Conservation (phyloP, 345 rosid species). For the Arabis hirsuta region DNA sequence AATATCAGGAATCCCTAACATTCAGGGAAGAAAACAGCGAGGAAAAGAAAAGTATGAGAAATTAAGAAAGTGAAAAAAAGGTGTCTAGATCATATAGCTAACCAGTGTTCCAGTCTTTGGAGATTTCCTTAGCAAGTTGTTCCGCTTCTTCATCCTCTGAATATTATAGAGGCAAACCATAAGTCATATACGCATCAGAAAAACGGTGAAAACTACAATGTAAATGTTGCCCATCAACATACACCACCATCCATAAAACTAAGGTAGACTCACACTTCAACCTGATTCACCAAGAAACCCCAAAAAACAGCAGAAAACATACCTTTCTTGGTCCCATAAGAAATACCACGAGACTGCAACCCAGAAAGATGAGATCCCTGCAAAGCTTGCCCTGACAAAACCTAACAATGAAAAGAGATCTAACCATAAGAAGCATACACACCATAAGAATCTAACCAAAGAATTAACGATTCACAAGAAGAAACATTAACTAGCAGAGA, state of each 20-base stretch:
- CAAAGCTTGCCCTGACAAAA: conserved; percentile 59
- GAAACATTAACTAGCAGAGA: background rate
- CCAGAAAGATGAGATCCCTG: conserved; percentile 55
- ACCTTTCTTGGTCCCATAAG: conserved; percentile 71
- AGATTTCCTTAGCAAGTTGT: conserved; percentile 85
- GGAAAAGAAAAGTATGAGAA: background rate
- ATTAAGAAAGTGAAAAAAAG: background rate
- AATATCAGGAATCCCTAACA: conserved; percentile 28
- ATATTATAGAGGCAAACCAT: conserved; percentile 27
- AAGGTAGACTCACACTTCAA: too few species aligned
- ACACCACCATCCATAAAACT: background rate
- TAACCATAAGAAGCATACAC: conserved; percentile 11
- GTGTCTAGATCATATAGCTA: conserved; percentile 10
- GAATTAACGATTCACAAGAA: background rate
- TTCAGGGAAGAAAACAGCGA: background rate
- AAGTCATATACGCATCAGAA: background rate
- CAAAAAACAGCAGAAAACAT: background rate
- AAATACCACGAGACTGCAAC: conserved; percentile 51
- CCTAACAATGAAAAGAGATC: conserved; percentile 43
- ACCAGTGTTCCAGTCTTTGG: conserved; percentile 99
- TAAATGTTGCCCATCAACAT: background rate
- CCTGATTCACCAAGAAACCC: background rate
- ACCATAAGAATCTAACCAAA: conserved; percentile 14
- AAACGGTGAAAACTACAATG: conserved; percentile 1
- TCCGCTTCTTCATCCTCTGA: conserved; percentile 90